These are phyloP conservation scores for Fusarium begoniae DNA, from an alignment of 2,329 filamentous ascomycete species.

Conservation along the genomic window DNA sequence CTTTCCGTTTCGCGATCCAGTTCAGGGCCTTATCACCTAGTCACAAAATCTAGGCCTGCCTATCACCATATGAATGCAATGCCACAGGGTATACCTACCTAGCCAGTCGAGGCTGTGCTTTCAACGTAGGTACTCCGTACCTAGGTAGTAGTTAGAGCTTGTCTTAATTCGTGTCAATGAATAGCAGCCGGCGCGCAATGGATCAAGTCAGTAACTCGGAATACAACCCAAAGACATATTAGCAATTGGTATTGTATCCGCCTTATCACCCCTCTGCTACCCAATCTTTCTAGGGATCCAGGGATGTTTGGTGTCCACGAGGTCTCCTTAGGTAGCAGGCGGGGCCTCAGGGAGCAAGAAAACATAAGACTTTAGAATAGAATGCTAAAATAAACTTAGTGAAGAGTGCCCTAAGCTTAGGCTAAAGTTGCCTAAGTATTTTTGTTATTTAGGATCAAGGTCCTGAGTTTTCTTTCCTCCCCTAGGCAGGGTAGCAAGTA, in stretches of 20 bases:
- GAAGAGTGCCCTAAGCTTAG: no score
- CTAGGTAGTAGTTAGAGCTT: background rate
- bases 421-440: no score
- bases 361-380: no score
- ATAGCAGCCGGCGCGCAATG: background rate
- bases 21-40: background rate
- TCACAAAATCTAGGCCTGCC: background rate
- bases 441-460: no score
- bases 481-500: background rate
- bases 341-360: no score
- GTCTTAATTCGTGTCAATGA: background rate
- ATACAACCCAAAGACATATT: background rate
- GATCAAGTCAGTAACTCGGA: background rate
- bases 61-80: background rate
- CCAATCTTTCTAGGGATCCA: conserved; percentile 2
- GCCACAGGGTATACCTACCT: background rate
- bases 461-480: no score
- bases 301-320: conserved; percentile 15
- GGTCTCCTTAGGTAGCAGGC: background rate
- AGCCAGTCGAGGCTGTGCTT: conserved; percentile 7
- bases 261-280: background rate
- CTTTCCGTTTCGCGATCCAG: background rate
- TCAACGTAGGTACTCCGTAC: background rate
- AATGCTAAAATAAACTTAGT: no score
- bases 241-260: background rate